Conservation (phyloP, 768 basidiomycete genomes). For the Hericium erinaceus region DNA sequence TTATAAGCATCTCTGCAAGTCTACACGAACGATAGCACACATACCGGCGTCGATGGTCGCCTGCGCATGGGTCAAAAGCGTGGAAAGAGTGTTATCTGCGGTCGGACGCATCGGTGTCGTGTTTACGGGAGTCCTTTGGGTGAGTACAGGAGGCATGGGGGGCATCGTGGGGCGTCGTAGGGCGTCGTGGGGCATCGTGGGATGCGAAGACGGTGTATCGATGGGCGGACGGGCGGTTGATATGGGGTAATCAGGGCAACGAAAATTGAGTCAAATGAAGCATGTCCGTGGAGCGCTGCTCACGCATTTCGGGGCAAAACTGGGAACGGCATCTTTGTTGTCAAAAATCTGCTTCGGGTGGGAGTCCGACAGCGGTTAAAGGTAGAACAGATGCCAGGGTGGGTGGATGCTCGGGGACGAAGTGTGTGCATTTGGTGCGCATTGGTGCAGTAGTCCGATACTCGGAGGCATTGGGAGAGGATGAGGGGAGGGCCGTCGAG, state of each 20-base stretch:
- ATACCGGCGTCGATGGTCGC: neutral
- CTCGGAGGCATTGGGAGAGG: no score
- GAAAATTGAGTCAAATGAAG: neutral
- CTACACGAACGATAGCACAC: neutral
- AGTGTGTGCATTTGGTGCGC: no score
- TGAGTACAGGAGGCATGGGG: neutral
- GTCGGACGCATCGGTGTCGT: neutral
- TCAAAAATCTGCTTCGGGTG: neutral
- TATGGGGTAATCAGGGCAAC: no score
- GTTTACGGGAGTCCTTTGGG: neutral
- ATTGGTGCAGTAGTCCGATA: no score
- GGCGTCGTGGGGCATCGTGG: no score
- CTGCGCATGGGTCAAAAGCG: neutral
- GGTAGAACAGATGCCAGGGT: no score
- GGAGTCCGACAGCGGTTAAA: no score
- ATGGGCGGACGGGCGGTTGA: neutral
- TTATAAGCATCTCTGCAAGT: neutral
- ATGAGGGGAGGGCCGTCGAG: no score
- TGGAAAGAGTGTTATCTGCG: neutral
- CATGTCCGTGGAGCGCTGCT: conserved; percentile 6
- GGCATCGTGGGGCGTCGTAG: neutral
- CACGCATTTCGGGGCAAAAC: neutral
- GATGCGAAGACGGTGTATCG: neutral
- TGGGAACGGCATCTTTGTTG: neutral
- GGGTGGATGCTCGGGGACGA: no score